Percentiles rank a stretch among this genome's conserved stretches.
These are phyloP conservation scores for Triangularia verruculosa DNA, from an alignment of 2,329 filamentous ascomycete species.

Conservation along the genomic window DNA sequence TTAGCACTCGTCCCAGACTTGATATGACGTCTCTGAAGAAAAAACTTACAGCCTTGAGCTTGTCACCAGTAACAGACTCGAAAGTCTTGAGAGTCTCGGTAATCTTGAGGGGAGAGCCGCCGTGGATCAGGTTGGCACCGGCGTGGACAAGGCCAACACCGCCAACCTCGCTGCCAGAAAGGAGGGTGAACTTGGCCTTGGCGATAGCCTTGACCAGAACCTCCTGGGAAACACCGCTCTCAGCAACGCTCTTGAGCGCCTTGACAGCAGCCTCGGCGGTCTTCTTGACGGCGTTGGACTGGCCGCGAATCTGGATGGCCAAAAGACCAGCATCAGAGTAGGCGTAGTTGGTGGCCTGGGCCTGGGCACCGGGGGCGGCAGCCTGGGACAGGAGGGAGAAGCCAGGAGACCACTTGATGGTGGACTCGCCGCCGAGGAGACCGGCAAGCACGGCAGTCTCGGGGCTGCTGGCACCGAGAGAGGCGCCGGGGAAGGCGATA, in stretches of 20 bases:
- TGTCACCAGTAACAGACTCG: constrained; percentile 76
- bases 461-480: constrained; percentile 78
- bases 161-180: constrained; percentile 77
- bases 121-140: constrained; percentile 78
- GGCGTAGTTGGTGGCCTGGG: constrained; percentile 72
- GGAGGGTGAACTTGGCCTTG: constrained; percentile 86
- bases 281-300: constrained; percentile 67
- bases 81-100: constrained; percentile 75
- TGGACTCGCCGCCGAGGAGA: constrained; percentile 84
- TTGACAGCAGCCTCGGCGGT: constrained; percentile 76
- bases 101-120: constrained; percentile 79
- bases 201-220: constrained; percentile 89
- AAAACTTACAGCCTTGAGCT: constrained; percentile 74
- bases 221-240: constrained; percentile 74
- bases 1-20: constrained; percentile 34
- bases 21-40: not conserved
- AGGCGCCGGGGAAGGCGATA: constrained; percentile 88
- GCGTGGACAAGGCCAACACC: constrained; percentile 76
- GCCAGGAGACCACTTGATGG: constrained; percentile 92
- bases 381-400: constrained; percentile 89
- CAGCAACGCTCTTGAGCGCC: constrained; percentile 75
- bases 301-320: constrained; percentile 75
- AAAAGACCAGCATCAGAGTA: constrained; percentile 96
- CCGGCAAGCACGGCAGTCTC: constrained; percentile 84
- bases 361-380: constrained; percentile 62